A percentile compares a stretch with the other conserved stretches of the same genome.
These are phyloP conservation scores for Xylariaceae sp. DNA, from an alignment of 2,329 filamentous ascomycete species.

Conservation along the genomic window DNA sequence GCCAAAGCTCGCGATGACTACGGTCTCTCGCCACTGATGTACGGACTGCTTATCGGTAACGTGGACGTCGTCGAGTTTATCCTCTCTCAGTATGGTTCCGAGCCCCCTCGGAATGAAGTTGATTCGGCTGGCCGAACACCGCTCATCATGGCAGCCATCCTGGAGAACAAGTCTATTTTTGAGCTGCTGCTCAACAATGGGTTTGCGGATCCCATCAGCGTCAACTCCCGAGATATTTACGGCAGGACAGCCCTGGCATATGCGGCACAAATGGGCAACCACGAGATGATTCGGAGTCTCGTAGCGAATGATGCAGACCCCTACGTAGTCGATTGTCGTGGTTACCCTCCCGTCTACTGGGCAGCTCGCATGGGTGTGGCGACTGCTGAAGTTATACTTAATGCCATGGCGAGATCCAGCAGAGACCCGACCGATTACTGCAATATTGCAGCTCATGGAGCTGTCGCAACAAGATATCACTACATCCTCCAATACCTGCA, in stretches of 20 bases:
- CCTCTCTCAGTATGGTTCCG: not conserved
- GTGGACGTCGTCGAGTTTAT: not conserved
- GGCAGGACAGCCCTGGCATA: not conserved
- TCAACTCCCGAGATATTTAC: not conserved
- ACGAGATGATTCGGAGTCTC: not conserved
- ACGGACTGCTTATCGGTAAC: not conserved
- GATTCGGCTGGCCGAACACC: not conserved
- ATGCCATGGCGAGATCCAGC: too few species aligned
- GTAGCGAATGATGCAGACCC: not conserved
- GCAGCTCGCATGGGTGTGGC: too few species aligned
- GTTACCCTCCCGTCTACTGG: too few species aligned
- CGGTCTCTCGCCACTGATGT: not conserved
- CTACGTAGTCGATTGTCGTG: too few species aligned
- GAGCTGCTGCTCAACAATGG: too few species aligned
- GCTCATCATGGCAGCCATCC: not conserved
- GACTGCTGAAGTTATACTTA: too few species aligned
- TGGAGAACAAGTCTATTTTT: not conserved
- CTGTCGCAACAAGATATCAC: too few species aligned
- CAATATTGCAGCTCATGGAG: too few species aligned
- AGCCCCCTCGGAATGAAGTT: too few species aligned
- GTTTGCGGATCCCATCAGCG: not conserved
- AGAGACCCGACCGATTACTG: too few species aligned
- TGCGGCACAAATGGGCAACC: not conserved
- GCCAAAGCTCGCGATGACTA: not conserved
- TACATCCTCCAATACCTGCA: too few species aligned